phyloP scores from a whole-genome alignment of 1,284 basidiomycete genomes.

The Vanrija sp. region DNA sequence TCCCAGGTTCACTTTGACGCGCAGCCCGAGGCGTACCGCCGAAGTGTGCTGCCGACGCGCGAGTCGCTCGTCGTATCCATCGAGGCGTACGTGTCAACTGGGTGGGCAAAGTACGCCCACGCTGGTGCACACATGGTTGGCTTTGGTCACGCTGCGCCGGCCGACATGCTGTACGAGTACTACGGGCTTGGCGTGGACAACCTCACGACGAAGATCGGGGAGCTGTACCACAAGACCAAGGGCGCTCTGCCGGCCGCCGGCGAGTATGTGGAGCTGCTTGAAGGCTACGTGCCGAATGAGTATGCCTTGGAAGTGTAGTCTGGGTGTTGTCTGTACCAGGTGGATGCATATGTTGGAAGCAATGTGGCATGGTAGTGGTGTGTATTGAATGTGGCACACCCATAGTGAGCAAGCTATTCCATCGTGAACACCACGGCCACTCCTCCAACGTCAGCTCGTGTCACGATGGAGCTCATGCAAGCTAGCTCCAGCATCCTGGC shows the following conservation, averaged over 20 bases:
- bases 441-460: too few species aligned
- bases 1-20: slow-evolving; percentile 19
- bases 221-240: slow-evolving; percentile 4
- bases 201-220: slow-evolving; percentile 16
- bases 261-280: slow-evolving; percentile 25
- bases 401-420: too few species aligned
- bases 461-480: too few species aligned
- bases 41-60: slow-evolving; percentile 11
- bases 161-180: slow-evolving; percentile 19
- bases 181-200: slow-evolving; percentile 24
- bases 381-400: too few species aligned
- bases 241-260: slow-evolving; percentile 17
- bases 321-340: too few species aligned
- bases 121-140: slow-evolving; percentile 19
- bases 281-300: slow-evolving; percentile 3
- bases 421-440: too few species aligned
- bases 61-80: slow-evolving; percentile 19
- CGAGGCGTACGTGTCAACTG: slow-evolving; percentile 21
- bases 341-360: too few species aligned
- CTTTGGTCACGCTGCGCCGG: slow-evolving; percentile 24
- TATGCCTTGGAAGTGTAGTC: too few species aligned
- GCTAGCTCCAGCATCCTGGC: too few species aligned
- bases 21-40: slow-evolving; percentile 20
- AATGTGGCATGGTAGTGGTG: too few species aligned
- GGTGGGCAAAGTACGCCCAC: slow-evolving; percentile 28